Evolutionary conservation across 768 basidiomycete genomes (phyloP).

Genomic region (Collybia sordida): DNA sequence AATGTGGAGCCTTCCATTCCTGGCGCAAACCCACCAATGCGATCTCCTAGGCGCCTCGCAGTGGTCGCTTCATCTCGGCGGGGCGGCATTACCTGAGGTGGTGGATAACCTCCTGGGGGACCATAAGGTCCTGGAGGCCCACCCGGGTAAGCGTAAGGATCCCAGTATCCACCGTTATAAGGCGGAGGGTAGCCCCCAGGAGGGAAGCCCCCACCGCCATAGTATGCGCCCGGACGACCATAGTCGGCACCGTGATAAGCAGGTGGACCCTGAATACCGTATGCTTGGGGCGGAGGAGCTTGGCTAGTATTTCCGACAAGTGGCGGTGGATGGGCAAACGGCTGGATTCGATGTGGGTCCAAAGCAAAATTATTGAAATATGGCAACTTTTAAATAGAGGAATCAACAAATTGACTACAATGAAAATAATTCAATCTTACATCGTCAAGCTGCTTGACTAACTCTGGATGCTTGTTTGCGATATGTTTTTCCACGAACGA

Average conservation of each 20-base stretch:
- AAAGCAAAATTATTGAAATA: constrained; percentile 97
- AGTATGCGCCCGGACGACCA: constrained; percentile 32
- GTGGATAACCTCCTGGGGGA: constrained; percentile 29
- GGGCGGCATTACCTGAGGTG: constrained; percentile 37
- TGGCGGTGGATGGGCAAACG: constrained; percentile 77
- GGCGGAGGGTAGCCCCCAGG: constrained; percentile 46
- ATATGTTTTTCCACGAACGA: constrained; percentile 98
- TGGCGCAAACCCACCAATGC: constrained; percentile 75
- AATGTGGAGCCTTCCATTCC: constrained; percentile 41
- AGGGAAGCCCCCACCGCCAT: constrained; percentile 31
- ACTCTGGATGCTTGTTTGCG: constrained; percentile 88
- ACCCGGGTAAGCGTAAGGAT: constrained; percentile 39
- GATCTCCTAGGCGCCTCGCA: constrained; percentile 70
- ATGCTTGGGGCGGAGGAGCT: constrained; percentile 81
- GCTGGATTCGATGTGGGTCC: constrained; percentile 91
- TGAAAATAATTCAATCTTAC: constrained; percentile 41
- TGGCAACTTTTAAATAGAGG: constrained; percentile 52
- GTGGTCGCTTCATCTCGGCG: constrained; percentile 60
- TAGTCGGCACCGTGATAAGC: constrained; percentile 40
- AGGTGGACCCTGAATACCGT: constrained; percentile 68
- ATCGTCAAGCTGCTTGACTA: constrained; percentile 81
- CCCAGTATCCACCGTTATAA: constrained; percentile 43
- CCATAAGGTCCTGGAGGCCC: constrained; percentile 37
- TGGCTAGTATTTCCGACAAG: constrained; percentile 63
- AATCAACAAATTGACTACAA: constrained; percentile 8